A percentile compares a stretch with the other conserved stretches of the same genome.
These are phyloP conservation scores for Harringtonia lauricola DNA, from an alignment of 2,329 filamentous ascomycete genomes.

Conservation along the genomic window DNA sequence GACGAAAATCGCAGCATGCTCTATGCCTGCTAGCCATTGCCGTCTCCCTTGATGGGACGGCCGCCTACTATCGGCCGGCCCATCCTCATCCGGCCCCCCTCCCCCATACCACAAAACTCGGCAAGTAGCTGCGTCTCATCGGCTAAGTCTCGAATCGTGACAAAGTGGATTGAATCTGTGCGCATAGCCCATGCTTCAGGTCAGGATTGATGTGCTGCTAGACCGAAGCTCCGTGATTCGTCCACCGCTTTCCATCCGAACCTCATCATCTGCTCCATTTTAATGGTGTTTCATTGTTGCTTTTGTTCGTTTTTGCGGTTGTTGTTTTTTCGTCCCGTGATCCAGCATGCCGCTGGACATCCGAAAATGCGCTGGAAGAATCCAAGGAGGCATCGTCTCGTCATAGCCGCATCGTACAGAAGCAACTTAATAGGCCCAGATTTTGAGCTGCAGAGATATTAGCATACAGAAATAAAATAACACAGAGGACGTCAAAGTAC, in stretches of 20 bases:
- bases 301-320: background rate
- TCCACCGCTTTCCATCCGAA: no score
- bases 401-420: background rate
- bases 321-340: no score
- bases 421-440: conserved; percentile 63
- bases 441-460: conserved; percentile 55
- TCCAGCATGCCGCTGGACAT: background rate
- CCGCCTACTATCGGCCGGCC: no score
- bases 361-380: background rate
- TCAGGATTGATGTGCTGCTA: no score
- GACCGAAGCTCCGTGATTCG: no score
- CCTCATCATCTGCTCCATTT: no score
- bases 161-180: no score
- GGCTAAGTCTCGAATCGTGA: no score
- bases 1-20: background rate
- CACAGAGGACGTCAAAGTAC: conserved; percentile 26
- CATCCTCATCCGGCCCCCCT: no score
- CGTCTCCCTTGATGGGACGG: background rate
- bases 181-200: no score
- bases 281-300: background rate
- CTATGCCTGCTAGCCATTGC: background rate
- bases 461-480: conserved; percentile 9
- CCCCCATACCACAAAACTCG: no score
- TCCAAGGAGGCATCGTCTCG: conserved; percentile 7
- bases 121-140: no score